phyloP scores from a whole-genome alignment of 106 monocot species.

The Allium cepa region DNA sequence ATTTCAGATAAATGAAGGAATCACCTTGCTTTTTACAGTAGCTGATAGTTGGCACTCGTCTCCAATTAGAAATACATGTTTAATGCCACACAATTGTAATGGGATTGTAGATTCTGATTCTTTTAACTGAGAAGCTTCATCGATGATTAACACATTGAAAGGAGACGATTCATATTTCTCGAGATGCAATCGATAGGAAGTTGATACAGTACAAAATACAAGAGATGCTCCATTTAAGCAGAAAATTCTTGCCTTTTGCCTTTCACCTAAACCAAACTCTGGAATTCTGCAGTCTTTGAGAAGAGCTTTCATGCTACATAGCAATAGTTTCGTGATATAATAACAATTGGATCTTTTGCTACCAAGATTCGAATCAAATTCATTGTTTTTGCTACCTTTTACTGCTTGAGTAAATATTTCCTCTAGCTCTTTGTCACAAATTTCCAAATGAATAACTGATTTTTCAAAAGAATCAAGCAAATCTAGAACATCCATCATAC shows the following conservation, averaged over 20 bases:
- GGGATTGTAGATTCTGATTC: slow-evolving; percentile 77
- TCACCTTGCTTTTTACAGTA: slow-evolving; percentile 58
- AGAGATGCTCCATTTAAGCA: slow-evolving; percentile 20
- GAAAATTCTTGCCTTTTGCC: background rate
- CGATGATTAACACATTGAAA: slow-evolving; percentile 25
- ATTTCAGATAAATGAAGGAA: too few relatives aligned
- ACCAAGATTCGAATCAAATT: background rate
- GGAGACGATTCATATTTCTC: background rate
- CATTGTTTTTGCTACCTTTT: background rate
- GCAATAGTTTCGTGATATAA: background rate
- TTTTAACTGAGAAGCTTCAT: slow-evolving; percentile 46
- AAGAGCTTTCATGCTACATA: background rate
- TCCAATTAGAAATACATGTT: slow-evolving; percentile 49
- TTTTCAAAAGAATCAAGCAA: background rate
- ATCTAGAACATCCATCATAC: background rate
- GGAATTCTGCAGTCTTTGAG: background rate
- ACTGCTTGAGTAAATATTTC: background rate
- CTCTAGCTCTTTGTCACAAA: background rate
- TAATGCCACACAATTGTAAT: slow-evolving; percentile 30
- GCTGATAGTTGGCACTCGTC: slow-evolving; percentile 66
- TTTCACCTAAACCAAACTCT: background rate
- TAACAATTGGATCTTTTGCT: background rate
- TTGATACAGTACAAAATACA: slow-evolving; percentile 26
- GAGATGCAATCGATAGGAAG: slow-evolving; percentile 18
- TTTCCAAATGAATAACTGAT: background rate